Evolutionary conservation across 176 grass and related monocot genomes (phyloP), one percentile per base, ranked within the genome.

Genomic region (Echinochloa phyllopogon): DNA sequence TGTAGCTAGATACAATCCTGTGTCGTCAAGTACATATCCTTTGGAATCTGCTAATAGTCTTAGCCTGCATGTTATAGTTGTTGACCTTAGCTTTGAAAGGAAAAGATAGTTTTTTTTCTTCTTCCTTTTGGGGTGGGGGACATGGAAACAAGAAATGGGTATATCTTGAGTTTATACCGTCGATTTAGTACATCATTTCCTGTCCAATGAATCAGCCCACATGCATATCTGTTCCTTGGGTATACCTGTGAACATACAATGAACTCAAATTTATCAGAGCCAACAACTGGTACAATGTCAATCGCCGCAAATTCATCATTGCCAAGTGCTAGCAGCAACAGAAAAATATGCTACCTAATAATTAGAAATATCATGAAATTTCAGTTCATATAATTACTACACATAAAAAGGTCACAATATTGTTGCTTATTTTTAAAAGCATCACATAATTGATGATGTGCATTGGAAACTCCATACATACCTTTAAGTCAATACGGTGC

Each of bases 121-220:
- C 2, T 33, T 1, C 29, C 29, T 33, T 33, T 33, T 33, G 29
- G 29, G 29, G 29, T 33, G 0, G 13, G 8, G 59, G 23, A 10
- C 17, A 62, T 80, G 6, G 36, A 7, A 87, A 40, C 3, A 44
- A 44, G 6, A 60, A 36, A 91, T 20, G 12, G 10, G 8, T 15
- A 74, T 7, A 50, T 25, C 2, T 63, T 5, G 38, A 87, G 79
- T 81, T 64, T 36, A 24, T 95, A 98, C 96, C 93, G 74, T 53
- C 96, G 80, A 74, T 98, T 98, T 52, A 98, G 83, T 39, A 98
- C 96, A 90, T 98, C 96, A 81, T 98, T 98, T 78, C 96, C 96
- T 20, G 96, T 98, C 96, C 96, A 98, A 52, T 83, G 83, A 86
- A 98, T 83, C 52, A 98, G 70, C 38, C 96, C 96, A 55, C 69